These are phyloP conservation scores for Spergularia azorica DNA, from an alignment of 179 eudicot species.

Conservation along the genomic window DNA sequence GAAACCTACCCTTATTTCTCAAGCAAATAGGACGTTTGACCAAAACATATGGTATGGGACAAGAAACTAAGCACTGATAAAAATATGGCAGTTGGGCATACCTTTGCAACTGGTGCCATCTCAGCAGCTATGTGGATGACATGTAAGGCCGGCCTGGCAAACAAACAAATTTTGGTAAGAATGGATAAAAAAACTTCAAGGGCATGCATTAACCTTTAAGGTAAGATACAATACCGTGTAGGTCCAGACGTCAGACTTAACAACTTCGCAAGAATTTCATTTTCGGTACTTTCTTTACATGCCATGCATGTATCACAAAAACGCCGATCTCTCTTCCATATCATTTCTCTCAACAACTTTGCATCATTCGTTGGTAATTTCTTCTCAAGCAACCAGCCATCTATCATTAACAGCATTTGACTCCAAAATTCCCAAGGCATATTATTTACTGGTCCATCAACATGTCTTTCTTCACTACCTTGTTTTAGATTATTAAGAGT, in stretches of 20 bases:
- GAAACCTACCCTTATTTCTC: not conserved
- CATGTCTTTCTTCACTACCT: conserved; percentile 59
- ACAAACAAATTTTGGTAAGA: conserved; percentile 14
- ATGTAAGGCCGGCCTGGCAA: conserved; percentile 76
- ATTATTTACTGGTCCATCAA: conserved; percentile 59
- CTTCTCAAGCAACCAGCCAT: conserved; percentile 93
- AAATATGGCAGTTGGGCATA: conserved; percentile 29
- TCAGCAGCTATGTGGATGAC: conserved; percentile 95
- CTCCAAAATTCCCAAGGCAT: conserved; percentile 96
- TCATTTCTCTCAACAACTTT: conserved; percentile 70
- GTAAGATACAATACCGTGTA: conserved; percentile 43
- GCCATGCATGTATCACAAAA: conserved; percentile 71
- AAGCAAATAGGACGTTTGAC: too few species aligned
- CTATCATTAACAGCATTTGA: conserved; percentile 76
- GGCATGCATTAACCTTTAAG: conserved; percentile 4
- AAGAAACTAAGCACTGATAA: conserved; percentile 1
- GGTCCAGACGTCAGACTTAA: conserved; percentile 56
- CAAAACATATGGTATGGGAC: too few species aligned
- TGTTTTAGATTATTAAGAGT: conserved; percentile 63
- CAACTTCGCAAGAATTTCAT: conserved; percentile 54
- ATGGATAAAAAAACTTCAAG: not conserved
- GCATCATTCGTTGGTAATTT: conserved; percentile 64
- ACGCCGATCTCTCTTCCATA: conserved; percentile 74
- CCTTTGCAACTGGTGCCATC: conserved; percentile 99
- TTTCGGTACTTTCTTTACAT: conserved; percentile 61